A percentile compares a stretch with the other conserved stretches of the same genome.
Evolutionary conservation across 495 filamentous ascomycete genomes (phyloP).

Genomic region (Neurospora intermedia): DNA sequence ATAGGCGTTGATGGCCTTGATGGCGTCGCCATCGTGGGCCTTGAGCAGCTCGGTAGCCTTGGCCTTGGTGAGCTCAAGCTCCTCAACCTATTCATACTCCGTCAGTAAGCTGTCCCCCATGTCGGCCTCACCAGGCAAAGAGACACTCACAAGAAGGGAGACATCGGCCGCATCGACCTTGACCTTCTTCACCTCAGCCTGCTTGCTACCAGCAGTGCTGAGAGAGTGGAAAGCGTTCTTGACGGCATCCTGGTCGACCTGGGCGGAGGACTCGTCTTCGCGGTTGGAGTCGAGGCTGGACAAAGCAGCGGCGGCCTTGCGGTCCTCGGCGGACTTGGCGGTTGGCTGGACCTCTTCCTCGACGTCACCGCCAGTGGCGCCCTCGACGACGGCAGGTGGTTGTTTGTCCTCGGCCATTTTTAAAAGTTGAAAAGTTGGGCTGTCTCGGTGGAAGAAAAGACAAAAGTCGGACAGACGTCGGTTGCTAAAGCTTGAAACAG

Average conservation of each 20-base stretch:
- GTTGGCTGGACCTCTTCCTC: conserved; percentile 51
- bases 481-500: background rate
- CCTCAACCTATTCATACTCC: conserved; percentile 48
- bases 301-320: conserved; percentile 82
- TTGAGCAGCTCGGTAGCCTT: conserved; percentile 80
- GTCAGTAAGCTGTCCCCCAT: conserved; percentile 1
- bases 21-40: conserved; percentile 66
- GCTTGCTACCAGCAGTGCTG: conserved; percentile 26
- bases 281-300: conserved; percentile 59
- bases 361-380: conserved; percentile 50
- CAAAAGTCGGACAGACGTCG: background rate
- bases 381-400: conserved; percentile 45
- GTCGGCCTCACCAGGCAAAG: background rate
- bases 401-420: conserved; percentile 51
- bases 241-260: conserved; percentile 71
- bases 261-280: conserved; percentile 40
- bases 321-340: conserved; percentile 68
- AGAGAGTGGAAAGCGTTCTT: conserved; percentile 72
- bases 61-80: conserved; percentile 65
- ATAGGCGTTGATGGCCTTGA: conserved; percentile 55
- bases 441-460: background rate
- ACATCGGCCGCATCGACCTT: conserved; percentile 40
- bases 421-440: background rate
- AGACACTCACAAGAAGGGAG: conserved; percentile 25
- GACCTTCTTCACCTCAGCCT: conserved; percentile 35